Base-by-base conservation (phyloP, 257 asterid genomes). In the Verbena officinalis region DNA sequence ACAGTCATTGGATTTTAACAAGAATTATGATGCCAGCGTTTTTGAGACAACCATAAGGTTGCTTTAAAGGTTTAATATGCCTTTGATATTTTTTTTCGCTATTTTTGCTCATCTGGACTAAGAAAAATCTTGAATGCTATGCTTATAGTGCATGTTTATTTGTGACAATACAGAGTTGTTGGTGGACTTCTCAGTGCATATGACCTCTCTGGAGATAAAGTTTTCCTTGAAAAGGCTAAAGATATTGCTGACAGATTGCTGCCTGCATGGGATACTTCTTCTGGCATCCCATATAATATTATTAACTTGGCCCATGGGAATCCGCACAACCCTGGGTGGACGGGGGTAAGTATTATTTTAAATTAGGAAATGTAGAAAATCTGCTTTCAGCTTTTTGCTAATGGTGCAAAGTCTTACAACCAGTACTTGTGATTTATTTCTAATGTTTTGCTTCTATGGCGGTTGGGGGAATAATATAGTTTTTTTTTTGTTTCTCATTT, bases 1-100 rank as follows among this genome's bases (percentile, higher is more conserved):
- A 61, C 60, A 88, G 66, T 84, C 96, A 73, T 81, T 94, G 96
- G 91, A 88, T 68, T 94, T 94, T 69, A 77, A 94, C 95, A 94
- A 88, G 91, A 81, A 86, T 73, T 94, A 94, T 74, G 99, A 94
- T 55, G 99, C 98, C 34, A 94, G 99, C 56, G 99, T 94, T 72
- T 94, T 94, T 45, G 99, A 94, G 89, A 94, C 99, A 79, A 94
- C 99, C 91, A 94, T 94, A 94, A 94, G 99, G 99, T 94, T 86
- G 87, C 93, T 84, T 83, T 86, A 77, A 83, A 84, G 93, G 96
- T 94, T 90, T 86, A 84, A 70, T 79, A 62, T 74, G 75, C 56
- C 68, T 67, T 75, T 64, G n/a, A n/a, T 79, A 58, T 31, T 65
- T 80, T 60, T 33, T 66, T 73, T 54, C 59, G 67, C 72, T 69